phyloP scores from a whole-genome alignment of 345 rosid species.

The Xanthoceras sorbifolium region DNA sequence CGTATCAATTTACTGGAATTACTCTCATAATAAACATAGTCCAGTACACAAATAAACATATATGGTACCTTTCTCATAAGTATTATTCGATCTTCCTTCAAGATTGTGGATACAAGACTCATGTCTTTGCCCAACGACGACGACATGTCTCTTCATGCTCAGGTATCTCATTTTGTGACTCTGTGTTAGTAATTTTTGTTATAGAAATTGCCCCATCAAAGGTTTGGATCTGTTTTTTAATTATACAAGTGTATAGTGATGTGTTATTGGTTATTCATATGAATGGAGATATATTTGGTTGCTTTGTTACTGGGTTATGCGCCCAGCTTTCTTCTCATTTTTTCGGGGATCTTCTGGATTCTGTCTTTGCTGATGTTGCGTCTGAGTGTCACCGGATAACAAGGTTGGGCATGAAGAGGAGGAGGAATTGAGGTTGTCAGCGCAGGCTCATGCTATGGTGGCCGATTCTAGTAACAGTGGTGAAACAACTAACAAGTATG shows the following conservation, averaged over 20 bases:
- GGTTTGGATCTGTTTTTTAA: not conserved
- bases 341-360: constrained; percentile 74
- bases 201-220: not conserved
- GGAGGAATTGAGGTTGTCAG: constrained; percentile 82
- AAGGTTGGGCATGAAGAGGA: constrained; percentile 77
- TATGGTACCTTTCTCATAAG: too few species aligned
- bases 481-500: constrained; percentile 73
- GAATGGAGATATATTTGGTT: not conserved
- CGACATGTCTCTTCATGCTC: constrained; percentile 41
- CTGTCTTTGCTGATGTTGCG: constrained; percentile 89
- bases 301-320: not conserved
- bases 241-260: not conserved
- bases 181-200: not conserved
- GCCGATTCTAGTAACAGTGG: constrained; percentile 71
- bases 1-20: too few species aligned
- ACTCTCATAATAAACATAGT: too few species aligned
- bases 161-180: constrained; percentile 40
- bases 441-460: constrained; percentile 71
- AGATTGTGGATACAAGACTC: constrained; percentile 3
- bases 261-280: not conserved
- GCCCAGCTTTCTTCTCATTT: constrained; percentile 67
- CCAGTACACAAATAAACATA: too few species aligned
- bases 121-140: constrained; percentile 67
- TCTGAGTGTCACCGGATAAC: constrained; percentile 90
- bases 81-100: too few species aligned